A percentile compares a stretch with the other conserved stretches of the same genome.
Evolutionary conservation across 1,139 yeast species (phyloP).

Genomic region (Yamadazyma siamensis): DNA sequence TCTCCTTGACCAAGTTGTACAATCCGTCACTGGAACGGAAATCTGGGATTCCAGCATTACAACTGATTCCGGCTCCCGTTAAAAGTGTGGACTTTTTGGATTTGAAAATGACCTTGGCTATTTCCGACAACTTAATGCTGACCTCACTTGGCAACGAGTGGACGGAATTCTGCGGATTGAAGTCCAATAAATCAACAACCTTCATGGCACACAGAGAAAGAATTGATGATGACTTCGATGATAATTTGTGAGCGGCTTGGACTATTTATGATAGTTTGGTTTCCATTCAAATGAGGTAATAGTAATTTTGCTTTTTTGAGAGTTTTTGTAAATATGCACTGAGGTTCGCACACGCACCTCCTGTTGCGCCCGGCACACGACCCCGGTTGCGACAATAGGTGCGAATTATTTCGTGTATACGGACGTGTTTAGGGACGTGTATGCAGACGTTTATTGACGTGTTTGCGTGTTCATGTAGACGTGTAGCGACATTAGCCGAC

Average conservation of each 20-base stretch:
- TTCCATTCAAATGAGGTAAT: conserved; percentile 5
- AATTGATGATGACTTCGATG: not conserved
- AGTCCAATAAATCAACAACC: conserved; percentile 25
- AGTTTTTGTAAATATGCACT: conserved; percentile 7
- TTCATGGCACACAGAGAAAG: conserved; percentile 19
- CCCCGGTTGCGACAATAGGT: too few relatives aligned
- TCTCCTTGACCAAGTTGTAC: conserved; percentile 66
- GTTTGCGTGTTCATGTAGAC: too few relatives aligned
- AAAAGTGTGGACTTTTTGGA: conserved; percentile 54
- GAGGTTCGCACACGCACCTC: conserved; percentile 1
- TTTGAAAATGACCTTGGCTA: conserved; percentile 42
- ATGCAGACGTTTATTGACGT: too few relatives aligned
- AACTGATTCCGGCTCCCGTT: conserved; percentile 95
- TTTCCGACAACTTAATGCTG: conserved; percentile 35
- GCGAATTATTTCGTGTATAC: too few relatives aligned
- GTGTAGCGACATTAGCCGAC: too few relatives aligned
- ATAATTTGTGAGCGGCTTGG: conserved; percentile 1
- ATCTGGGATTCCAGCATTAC: conserved; percentile 96
- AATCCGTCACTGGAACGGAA: conserved; percentile 83
- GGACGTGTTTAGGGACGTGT: too few relatives aligned
- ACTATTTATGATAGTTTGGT: conserved; percentile 1
- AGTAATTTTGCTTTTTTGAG: conserved; percentile 8
- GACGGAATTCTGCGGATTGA: conserved; percentile 9
- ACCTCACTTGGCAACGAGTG: conserved; percentile 25
- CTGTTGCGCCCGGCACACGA: too few relatives aligned